Base-by-base conservation (phyloP, 2,329 filamentous ascomycete species). In the Phyllachora maydis region DNA sequence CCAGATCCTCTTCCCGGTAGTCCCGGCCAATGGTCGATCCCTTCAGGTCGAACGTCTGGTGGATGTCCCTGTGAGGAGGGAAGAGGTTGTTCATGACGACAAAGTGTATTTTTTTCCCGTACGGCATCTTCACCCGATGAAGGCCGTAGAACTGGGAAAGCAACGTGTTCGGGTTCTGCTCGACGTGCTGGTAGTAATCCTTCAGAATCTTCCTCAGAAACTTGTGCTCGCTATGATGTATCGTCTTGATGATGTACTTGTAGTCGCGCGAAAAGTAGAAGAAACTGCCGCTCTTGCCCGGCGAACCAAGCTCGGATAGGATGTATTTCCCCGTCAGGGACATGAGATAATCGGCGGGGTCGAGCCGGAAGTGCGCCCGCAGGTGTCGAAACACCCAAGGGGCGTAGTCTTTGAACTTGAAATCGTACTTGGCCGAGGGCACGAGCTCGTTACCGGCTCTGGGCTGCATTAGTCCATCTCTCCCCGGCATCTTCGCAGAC, bases 391-490 rank as follows among this genome's bases (percentile, higher is more conserved):
- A 98, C 28, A 98, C 88, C 83, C 85, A 95, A 27, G 88, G 88
- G n/a, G 85, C 85, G 49, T 98, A 98, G 52, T 98, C 88, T 55
- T 98, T 98, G 62, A 98, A 98, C 50, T 98, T 98, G 69, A 98
- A 98, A 54, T 98, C 88, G 56, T 98, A 98, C 52, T 98, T 95
- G 36, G 88, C 83, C 31, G 85, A 93, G 12, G 88, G 88, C 4
- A 91, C 91, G 45, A 98, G 59, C 55, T 98, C 88, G 46, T 93
- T 93, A 33, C 88, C 88, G 34, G 83, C 90, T 42, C 77, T 83
- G 40, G 27, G 19, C n/a, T 19, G 18, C 7, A 28, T 22, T 7
- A 14, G 6, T 8, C 6, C 8, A 14, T 12, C 15, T 3, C 7
- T 16, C 8, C 8, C 8, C 7, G 10, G 14, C 4, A 10, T 5